Evolutionary conservation across 208 protist genomes (phyloP), one percentile per base, ranked within the genome.

Genomic region (Leishmania guyanensis): DNA sequence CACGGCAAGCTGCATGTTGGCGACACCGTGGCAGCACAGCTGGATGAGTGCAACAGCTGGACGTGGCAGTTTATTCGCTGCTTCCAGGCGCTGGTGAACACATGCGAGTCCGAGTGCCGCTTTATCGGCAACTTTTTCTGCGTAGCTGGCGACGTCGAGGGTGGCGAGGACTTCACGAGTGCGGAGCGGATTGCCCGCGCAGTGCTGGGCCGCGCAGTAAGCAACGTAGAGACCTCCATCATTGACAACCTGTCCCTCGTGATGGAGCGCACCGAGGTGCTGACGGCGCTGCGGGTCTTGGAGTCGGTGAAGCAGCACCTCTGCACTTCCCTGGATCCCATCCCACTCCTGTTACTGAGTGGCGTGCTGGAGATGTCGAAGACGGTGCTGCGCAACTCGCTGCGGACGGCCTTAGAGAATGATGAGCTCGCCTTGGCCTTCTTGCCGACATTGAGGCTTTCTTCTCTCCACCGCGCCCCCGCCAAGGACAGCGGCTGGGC

Each of bases 101-200:
- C 82, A 48, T 93, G 88, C 66, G 84, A 92, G 65, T 71, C 81
- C 3, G 92, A 97, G 84, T 95, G 94, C 79, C 83, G 85, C 79
- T 97, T 97, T 58, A 91, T 95, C 75, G 80, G 84, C 78, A 89
- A 88, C 84, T 97, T 97, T 81, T 97, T 97, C 77, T 95, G 86
- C 70, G 79, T 88, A 26, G 74, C 85, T 22, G 86, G 82, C 60
- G 83, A 92, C 10, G 64, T 80, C 26, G 91, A 89, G 68, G 87
- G 86, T 48, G 81, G 82, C 2, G 89, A 86, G 74, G 87, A 93
- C 76, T 93, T 86, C 82, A 86, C 82, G 36, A 86, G 83, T 51
- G 84, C 83, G 9, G 92, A 97, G 86, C 72, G 60, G 16, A 86
- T 97, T 36, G 81, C 91, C 43, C 88, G 88, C 22, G 82, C 83